Conservation (phyloP, 2,329 filamentous ascomycete species). For the Arthrobotrys sinensis region DNA sequence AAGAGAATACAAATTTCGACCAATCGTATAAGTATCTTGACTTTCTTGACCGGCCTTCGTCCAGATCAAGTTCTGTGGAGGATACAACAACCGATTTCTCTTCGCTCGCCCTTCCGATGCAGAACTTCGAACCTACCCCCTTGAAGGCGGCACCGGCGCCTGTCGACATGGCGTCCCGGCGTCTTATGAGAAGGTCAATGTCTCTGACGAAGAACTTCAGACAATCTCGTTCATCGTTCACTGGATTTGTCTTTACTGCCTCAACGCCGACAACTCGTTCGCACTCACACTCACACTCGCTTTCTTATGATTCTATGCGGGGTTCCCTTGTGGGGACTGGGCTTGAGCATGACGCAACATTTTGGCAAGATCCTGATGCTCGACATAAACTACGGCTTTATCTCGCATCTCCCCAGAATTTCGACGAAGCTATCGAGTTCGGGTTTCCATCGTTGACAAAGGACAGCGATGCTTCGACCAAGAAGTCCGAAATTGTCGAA, state of each 20-base stretch:
- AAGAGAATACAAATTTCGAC: constrained; percentile 39
- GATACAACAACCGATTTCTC: constrained; percentile 62
- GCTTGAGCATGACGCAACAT: constrained; percentile 80
- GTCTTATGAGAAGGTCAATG: constrained; percentile 57
- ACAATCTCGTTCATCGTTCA: constrained; percentile 56
- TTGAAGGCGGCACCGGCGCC: constrained; percentile 43
- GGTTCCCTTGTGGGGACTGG: constrained; percentile 67
- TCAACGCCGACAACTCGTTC: constrained; percentile 52
- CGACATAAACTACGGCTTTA: constrained; percentile 88
- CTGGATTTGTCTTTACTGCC: constrained; percentile 58
- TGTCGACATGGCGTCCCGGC: constrained; percentile 49
- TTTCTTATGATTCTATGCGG: constrained; percentile 39
- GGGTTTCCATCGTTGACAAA: constrained; percentile 80
- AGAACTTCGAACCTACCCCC: constrained; percentile 53
- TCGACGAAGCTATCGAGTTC: constrained; percentile 94
- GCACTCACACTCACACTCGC: constrained; percentile 51
- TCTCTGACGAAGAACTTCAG: constrained; percentile 58
- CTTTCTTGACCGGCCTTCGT: constrained; percentile 64
- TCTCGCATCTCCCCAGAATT: constrained; percentile 87
- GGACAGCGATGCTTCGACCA: constrained; percentile 65
- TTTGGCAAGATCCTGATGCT: constrained; percentile 92
- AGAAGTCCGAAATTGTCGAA: constrained; percentile 62
- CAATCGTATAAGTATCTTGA: constrained; percentile 61
- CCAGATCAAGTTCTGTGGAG: constrained; percentile 63
- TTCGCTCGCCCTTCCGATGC: constrained; percentile 59